phyloP scores from a whole-genome alignment of 208 protist species.

The Leishmania gerbilli region DNA sequence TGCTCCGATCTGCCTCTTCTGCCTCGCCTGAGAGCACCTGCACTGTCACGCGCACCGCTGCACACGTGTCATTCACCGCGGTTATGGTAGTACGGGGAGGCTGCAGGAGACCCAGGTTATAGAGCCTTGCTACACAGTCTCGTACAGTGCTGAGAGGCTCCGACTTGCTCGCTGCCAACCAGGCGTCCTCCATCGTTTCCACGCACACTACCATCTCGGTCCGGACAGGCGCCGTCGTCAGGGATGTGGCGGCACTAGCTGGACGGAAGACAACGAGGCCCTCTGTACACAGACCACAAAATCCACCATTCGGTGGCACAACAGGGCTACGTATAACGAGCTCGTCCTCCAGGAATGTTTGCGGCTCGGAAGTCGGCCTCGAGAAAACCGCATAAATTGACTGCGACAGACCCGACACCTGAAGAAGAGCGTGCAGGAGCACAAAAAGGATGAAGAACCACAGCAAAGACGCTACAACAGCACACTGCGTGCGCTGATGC shows the following conservation, averaged over 20 bases:
- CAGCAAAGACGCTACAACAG: background rate
- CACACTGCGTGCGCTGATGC: background rate
- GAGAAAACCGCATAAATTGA: background rate
- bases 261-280: conserved; percentile 15
- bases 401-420: background rate
- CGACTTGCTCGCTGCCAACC: too few relatives aligned
- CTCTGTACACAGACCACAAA: conserved; percentile 18
- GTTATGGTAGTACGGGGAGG: conserved; percentile 3
- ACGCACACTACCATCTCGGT: conserved; percentile 1
- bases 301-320: background rate
- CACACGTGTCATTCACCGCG: background rate
- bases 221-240: background rate
- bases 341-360: background rate
- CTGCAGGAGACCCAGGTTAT: conserved; percentile 16
- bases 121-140: conserved; percentile 18
- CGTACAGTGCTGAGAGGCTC: conserved; percentile 4
- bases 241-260: background rate
- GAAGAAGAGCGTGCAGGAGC: background rate
- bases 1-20: background rate
- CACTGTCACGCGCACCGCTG: background rate
- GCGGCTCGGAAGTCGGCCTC: background rate
- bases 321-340: background rate
- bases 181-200: conserved; percentile 3
- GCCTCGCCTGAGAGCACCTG: background rate
- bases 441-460: background rate